phyloP scores from a whole-genome alignment of 345 rosid species.

The Acer negundo region DNA sequence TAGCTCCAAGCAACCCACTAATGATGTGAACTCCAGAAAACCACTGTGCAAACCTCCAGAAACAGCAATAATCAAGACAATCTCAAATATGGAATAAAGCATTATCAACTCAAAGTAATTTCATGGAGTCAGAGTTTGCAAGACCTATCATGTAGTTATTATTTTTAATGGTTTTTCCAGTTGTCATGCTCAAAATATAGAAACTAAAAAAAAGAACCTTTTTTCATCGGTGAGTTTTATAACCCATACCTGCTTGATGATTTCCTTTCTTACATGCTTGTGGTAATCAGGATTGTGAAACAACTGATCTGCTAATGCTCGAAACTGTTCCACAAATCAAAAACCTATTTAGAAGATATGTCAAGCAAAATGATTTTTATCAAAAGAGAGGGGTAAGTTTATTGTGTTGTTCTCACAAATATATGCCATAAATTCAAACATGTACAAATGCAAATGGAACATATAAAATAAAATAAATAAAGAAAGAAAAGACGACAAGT shows the following conservation, averaged over 20 bases:
- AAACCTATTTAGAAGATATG: neutral
- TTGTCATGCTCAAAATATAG: neutral
- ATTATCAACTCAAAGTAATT: neutral
- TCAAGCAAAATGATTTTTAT: neutral
- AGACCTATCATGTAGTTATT: neutral
- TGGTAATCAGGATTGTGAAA: constrained; percentile 83
- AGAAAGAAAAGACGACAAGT: constrained; percentile 4
- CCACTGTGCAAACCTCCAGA: neutral
- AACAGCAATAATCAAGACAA: neutral
- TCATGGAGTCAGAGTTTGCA: neutral
- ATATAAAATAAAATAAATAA: neutral
- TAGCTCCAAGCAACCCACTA: too few species aligned
- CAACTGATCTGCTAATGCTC: constrained; percentile 94
- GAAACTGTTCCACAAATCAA: constrained; percentile 54
- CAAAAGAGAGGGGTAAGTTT: neutral
- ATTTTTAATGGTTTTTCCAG: neutral
- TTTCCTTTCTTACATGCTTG: constrained; percentile 77
- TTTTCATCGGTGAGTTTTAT: neutral
- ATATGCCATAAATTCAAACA: neutral
- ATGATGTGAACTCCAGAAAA: too few species aligned
- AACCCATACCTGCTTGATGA: constrained; percentile 76
- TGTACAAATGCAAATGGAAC: neutral
- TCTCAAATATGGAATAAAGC: neutral
- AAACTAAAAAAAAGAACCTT: neutral
- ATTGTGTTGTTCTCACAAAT: neutral